These are phyloP conservation scores for Xanthoconium purpureum DNA, from an alignment of 768 basidiomycete genomes.

Conservation along the genomic window DNA sequence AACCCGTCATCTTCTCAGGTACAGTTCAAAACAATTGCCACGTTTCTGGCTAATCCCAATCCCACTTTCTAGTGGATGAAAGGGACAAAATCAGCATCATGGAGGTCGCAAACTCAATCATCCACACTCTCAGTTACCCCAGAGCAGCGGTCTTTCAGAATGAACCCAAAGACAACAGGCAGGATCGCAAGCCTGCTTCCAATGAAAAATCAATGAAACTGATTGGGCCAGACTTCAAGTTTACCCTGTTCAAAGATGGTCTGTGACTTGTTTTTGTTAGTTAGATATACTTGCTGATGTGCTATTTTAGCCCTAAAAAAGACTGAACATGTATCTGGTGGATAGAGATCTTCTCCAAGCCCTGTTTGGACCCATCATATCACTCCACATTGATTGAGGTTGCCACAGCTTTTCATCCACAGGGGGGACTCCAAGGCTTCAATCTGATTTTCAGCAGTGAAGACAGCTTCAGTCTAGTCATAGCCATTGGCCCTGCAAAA, in stretches of 20 bases:
- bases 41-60: not conserved
- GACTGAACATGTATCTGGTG: too few species aligned
- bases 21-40: slow-evolving; percentile 9
- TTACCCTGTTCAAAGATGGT: slow-evolving; percentile 90
- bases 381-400: too few species aligned
- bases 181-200: slow-evolving; percentile 94
- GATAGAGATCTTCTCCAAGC: too few species aligned
- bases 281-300: not conserved
- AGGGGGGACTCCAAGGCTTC: slow-evolving; percentile 25
- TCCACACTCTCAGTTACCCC: slow-evolving; percentile 73
- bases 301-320: slow-evolving; percentile 60
- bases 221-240: slow-evolving; percentile 72
- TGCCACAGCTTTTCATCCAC: slow-evolving; percentile 26
- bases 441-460: slow-evolving; percentile 39
- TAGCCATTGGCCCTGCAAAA: slow-evolving; percentile 39
- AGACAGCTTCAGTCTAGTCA: slow-evolving; percentile 64
- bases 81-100: slow-evolving; percentile 94
- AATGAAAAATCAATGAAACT: slow-evolving; percentile 81
- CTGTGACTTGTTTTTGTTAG: slow-evolving; percentile 16
- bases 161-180: slow-evolving; percentile 69
- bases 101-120: slow-evolving; percentile 86
- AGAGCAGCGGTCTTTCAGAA: slow-evolving; percentile 80
- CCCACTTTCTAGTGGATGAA: slow-evolving; percentile 65
- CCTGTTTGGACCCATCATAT: too few species aligned
- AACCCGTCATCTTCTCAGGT: slow-evolving; percentile 92